These are phyloP conservation scores for Phytophthora hibernalis DNA, from an alignment of 352 stramenopile species.

Conservation along the genomic window DNA sequence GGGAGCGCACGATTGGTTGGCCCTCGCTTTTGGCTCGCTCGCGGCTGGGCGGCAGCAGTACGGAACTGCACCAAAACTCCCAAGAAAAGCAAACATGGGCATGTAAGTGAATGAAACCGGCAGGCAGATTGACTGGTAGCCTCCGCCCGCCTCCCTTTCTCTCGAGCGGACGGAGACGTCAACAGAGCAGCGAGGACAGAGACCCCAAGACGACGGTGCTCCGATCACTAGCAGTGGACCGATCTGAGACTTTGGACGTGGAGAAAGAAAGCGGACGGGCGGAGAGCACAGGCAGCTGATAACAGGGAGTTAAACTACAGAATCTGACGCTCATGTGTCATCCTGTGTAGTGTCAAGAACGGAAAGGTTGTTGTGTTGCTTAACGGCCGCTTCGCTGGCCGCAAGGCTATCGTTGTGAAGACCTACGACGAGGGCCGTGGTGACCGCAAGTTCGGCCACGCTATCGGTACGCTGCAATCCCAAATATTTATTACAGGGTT, in stretches of 20 bases:
- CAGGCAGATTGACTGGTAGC: not conserved
- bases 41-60: conserved; percentile 58
- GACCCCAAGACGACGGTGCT: not conserved
- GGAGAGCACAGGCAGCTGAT: conserved; percentile 6
- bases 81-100: conserved; percentile 84
- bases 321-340: conserved; percentile 20
- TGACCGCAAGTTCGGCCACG: conserved; percentile 98
- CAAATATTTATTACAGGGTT: conserved; percentile 3
- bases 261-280: conserved; percentile 6
- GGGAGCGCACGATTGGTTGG: conserved; percentile 74
- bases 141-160: not conserved
- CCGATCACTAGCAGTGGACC: conserved; percentile 4
- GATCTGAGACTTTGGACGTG: conserved; percentile 9
- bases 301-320: conserved; percentile 2
- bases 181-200: conserved; percentile 3
- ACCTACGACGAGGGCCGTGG: conserved; percentile 96
- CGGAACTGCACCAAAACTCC: conserved; percentile 87
- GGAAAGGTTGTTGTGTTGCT: conserved; percentile 99
- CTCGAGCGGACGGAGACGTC: conserved; percentile 5
- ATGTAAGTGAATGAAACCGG: conserved; percentile 66
- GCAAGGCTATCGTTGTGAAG: conserved; percentile 99
- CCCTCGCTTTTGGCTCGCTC: conserved; percentile 53
- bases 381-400: conserved; percentile 98
- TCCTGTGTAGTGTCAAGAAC: conserved; percentile 91
- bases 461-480: conserved; percentile 90